Base-by-base conservation (phyloP, 352 stramenopile species). In the Phytophthora constricta region DNA sequence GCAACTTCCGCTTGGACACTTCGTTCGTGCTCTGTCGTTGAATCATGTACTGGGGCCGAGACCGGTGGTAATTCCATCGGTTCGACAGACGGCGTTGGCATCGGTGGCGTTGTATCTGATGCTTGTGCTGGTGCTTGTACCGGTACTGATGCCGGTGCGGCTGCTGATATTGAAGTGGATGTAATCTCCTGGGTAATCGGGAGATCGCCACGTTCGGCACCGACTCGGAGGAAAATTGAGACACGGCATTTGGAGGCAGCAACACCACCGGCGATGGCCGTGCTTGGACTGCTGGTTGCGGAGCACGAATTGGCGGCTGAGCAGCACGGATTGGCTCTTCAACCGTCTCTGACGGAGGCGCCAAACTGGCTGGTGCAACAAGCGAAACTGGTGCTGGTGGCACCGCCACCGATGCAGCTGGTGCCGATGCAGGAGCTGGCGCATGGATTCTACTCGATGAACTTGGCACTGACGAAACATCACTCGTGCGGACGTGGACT, bases 221-320 rank as follows among this genome's bases (percentile, higher is more conserved):
- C 28, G 60, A 66, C 33, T 77, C 72, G 4, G 62, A 76, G 48
- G 62, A 45, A 11, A 56, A 51, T 52, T 74, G 54, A 28, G 60
- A 33, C 55, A 54, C 60, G 14, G 58, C 58, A 66, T 64, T 73
- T 2, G 65, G 59, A 31, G 68, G 68, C 17, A 84, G 58, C 34
- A 82, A 58, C n/a, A 79, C 69, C 23, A 80, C 63, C 17, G 79
- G 74, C 37, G 77, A 79, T 31, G 70, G 67, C 37, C 62, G 60
- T 27, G 75, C 53, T 61, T 73, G 56, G 19, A 56, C 43, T 64
- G 43, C 43, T 1, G 34, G 19, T 37, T 67, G 54, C 33, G 50
- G 39, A 20, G 42, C 41, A 26, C 25, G 28, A 22, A 60, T 58
- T 60, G 43, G 50, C 1, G 34, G 19, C 37, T 67, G 54, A 43